Conservation (phyloP, 2,329 filamentous ascomycete genomes). For the Pseudogymnoascus sp. region DNA sequence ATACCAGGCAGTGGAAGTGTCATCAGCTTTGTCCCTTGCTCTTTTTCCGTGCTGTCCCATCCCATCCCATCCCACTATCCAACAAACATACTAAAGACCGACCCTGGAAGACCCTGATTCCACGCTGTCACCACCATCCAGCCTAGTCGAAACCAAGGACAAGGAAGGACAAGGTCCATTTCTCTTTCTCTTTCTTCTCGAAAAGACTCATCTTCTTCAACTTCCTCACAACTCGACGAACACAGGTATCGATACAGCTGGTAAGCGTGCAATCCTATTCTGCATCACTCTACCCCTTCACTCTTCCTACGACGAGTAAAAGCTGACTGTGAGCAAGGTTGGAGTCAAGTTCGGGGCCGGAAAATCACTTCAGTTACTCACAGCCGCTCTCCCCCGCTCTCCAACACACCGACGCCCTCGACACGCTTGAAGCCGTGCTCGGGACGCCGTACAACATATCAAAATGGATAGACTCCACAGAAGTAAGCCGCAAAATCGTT, state of each 20-base stretch:
- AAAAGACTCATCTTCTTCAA: neutral
- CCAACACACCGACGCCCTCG: neutral
- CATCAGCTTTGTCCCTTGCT: neutral
- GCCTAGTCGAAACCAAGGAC: neutral
- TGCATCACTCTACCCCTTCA: neutral
- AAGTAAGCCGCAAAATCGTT: neutral
- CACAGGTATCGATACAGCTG: neutral
- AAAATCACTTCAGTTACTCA: neutral
- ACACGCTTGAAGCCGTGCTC: neutral
- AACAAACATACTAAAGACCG: neutral
- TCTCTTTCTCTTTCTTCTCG: neutral
- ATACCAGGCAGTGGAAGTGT: neutral
- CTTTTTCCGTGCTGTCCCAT: neutral
- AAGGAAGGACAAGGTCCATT: neutral
- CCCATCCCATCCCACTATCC: neutral
- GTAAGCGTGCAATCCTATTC: neutral
- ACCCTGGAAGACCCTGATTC: conserved; percentile 5
- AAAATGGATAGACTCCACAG: conserved; percentile 11
- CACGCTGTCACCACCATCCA: neutral
- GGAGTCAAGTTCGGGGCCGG: neutral
- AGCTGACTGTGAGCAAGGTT: neutral
- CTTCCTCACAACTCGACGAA: neutral
- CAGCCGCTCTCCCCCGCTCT: neutral
- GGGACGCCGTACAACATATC: neutral
- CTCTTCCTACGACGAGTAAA: neutral